Conservation (phyloP, 495 filamentous ascomycete genomes). For the Xylaria cubensis region DNA sequence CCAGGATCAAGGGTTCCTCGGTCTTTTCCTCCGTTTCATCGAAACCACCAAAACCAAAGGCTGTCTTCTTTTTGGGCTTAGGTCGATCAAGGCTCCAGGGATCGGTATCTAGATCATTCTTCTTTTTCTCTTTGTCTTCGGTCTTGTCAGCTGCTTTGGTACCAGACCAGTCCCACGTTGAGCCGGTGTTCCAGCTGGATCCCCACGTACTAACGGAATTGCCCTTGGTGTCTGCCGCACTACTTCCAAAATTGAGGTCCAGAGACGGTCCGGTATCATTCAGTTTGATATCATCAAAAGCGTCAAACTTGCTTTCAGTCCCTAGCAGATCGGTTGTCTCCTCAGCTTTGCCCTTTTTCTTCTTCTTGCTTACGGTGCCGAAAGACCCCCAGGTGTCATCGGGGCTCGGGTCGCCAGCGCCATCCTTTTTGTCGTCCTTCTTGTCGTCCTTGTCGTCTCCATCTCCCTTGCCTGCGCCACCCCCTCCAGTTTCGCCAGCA, state of each 20-base stretch:
- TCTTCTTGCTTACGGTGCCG: constrained; percentile 49
- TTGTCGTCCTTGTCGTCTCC: constrained; percentile 40
- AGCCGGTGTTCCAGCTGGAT: constrained; percentile 45
- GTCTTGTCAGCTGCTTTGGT: constrained; percentile 31
- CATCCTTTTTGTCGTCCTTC: constrained; percentile 36
- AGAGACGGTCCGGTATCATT: constrained; percentile 50
- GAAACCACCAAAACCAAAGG: constrained; percentile 47
- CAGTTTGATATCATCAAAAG: constrained; percentile 59
- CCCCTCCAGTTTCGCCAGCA: constrained; percentile 35
- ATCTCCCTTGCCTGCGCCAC: constrained; percentile 38
- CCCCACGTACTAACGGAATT: constrained; percentile 49
- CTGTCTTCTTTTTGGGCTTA: constrained; percentile 54
- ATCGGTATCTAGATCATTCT: constrained; percentile 35
- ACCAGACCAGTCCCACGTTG: constrained; percentile 43
- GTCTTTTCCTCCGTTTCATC: constrained; percentile 44
- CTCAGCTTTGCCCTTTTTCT: constrained; percentile 52
- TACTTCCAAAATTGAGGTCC: constrained; percentile 43
- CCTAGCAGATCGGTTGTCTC: constrained; percentile 31
- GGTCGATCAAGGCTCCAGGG: constrained; percentile 49
- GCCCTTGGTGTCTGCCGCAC: constrained; percentile 38
- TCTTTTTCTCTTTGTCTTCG: constrained; percentile 35
- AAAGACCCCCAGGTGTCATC: constrained; percentile 43
- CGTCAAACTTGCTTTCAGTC: constrained; percentile 37
- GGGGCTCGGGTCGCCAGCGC: constrained; percentile 26
- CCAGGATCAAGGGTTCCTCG: constrained; percentile 31